Base-by-base conservation (phyloP, 257 asterid genomes). In the Scutellaria minor region DNA sequence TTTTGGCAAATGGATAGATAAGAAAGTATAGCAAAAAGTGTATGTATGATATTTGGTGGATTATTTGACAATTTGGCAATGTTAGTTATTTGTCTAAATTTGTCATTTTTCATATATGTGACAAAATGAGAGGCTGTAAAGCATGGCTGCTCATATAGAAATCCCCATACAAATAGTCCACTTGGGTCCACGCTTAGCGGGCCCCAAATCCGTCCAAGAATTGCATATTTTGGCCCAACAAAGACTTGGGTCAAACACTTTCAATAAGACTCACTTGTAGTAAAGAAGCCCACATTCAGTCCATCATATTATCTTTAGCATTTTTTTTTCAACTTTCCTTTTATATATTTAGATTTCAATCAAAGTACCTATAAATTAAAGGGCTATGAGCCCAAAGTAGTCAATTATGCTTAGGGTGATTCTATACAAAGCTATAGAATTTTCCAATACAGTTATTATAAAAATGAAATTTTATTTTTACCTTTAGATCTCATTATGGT, bases 51-150 rank as follows among this genome's bases (percentile, higher is more conserved):
- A 52, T 31, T 31, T 31, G 37, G 40, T 48, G 45, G 55, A 77
- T 66, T 48, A 77, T 66, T 70, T 73, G 80, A 73, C 31, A 64
- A 31, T 31, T 31, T 31, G 62, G 62, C 11, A 47, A 47, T 12
- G 9, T 22, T 9, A 1, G 27, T 55, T 22, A 4, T 9, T 55
- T 55, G 40, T 5, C 57, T 41, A 69, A 81, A 52, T 74, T 74
- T 63, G 80, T 54, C 31, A 11, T 47, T 59, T 27, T 41, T 62
- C 9, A 22, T 9, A 45, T 57, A 74, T 75, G 72, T 64, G 82
- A 72, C 77, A 79, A 74, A 72, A 75, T 75, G 67, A 59, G 76
- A 70, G 76, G 81, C 83, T 77, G 79, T 74, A 60, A 66, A 66
- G 67, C 61, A 46, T 5, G 77, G 78, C 68, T 55, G 47, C 72